Evolutionary conservation across 352 stramenopile genomes (phyloP), one percentile per base, ranked within the genome.

Genomic region (Phytophthora megakarya): DNA sequence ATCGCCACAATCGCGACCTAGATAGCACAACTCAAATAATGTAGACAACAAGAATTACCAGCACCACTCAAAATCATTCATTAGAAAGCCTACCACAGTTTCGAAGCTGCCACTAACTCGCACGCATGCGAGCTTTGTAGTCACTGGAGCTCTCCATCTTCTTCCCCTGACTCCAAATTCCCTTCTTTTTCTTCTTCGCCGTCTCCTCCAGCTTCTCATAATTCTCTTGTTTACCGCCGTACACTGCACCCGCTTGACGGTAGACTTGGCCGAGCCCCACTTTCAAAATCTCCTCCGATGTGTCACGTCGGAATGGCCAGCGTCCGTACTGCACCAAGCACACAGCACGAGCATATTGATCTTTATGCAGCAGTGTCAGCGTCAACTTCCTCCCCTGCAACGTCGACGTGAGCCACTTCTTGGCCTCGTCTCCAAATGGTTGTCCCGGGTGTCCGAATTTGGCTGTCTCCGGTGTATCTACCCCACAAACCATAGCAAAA

Each of bases 281-380:
- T 61, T 90, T 92, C 33, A 96, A 49, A 46, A 96, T 80, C 72
- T 95, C 88, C 50, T 89, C 86, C 16, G 84, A 94, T 23, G 72
- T 79, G 56, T 96, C 90, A 40, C 76, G 82, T 40, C 75, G 75
- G 73, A 94, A 94, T n/a, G 86, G 84, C 82, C 79, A 93, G 19
- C 59, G 61, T 0, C 84, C 84, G 40, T 94, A 92, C 61, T 92
- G 72, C 33, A 95, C 88, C 81, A 89, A 81, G 52, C 84, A 93
- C 54, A 95, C 81, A 1, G 87, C 82, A 25, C 85, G 83, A n/a
- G 81, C 72, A 57, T 92, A 94, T 61, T 96, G 88, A 61, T 96
- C 88, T 53, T 90, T 90, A 45, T 90, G 75, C 50, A 95, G 74
- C 48, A 96, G 64, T 46, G 81, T 93, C 38, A 96, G 72, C 53